Evolutionary conservation across 2,329 filamentous ascomycete genomes (phyloP).

Genomic region (Cordyceps farinosa): DNA sequence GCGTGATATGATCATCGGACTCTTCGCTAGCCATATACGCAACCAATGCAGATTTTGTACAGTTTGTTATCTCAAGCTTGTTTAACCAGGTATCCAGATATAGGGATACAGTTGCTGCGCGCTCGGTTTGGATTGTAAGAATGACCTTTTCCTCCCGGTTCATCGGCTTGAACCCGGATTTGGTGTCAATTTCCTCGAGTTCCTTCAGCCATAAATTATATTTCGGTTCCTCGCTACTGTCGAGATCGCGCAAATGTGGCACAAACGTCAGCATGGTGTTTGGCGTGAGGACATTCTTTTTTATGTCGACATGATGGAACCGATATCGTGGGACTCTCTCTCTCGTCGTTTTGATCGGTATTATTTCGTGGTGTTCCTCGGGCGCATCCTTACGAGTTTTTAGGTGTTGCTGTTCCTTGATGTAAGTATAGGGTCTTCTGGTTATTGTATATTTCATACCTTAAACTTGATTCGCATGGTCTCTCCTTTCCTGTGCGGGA

Average conservation of each 20-base stretch:
- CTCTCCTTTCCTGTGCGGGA: conserved; percentile 34
- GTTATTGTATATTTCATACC: conserved; percentile 29
- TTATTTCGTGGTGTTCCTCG: conserved; percentile 39
- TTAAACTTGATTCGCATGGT: conserved; percentile 51
- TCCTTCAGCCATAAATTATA: conserved; percentile 57
- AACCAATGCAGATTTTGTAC: conserved; percentile 50
- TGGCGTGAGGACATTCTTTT: conserved; percentile 56
- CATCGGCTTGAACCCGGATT: conserved; percentile 54
- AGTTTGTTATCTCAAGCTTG: conserved; percentile 46
- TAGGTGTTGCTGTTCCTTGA: conserved; percentile 37
- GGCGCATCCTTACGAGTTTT: conserved; percentile 44
- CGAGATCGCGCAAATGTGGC: conserved; percentile 55
- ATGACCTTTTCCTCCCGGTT: conserved; percentile 49
- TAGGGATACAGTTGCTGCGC: conserved; percentile 47
- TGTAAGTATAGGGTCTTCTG: not conserved
- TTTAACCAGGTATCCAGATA: conserved; percentile 54
- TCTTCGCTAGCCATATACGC: conserved; percentile 50
- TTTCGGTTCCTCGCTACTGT: conserved; percentile 52
- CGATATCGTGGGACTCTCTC: conserved; percentile 55
- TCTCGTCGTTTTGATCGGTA: conserved; percentile 48
- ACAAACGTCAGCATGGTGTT: conserved; percentile 60
- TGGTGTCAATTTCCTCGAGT: conserved; percentile 54
- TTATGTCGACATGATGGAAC: conserved; percentile 58
- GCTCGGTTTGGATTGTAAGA: conserved; percentile 49
- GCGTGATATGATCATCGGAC: conserved; percentile 47